phyloP scores from a whole-genome alignment of 495 filamentous ascomycete species.

The Neurospora sp. region DNA sequence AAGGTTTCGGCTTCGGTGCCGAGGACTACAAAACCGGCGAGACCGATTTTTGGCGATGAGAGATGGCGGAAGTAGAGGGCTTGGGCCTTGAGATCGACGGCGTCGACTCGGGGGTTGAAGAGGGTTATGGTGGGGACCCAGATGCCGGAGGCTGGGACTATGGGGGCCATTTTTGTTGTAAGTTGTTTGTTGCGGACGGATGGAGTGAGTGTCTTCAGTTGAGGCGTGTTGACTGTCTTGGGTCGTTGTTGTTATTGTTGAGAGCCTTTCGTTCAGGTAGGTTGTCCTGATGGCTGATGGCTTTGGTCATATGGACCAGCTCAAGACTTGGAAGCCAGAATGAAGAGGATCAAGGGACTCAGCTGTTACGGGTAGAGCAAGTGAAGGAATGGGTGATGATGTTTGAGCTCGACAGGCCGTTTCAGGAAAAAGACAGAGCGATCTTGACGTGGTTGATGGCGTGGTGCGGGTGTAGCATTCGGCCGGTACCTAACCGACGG shows the following conservation, averaged over 20 bases:
- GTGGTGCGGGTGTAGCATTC: neutral
- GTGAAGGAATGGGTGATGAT: neutral
- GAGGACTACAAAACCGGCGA: conserved; percentile 50
- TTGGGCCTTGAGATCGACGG: conserved; percentile 38
- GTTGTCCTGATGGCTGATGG: neutral
- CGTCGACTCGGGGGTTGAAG: conserved; percentile 45
- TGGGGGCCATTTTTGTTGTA: conserved; percentile 6
- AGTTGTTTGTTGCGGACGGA: neutral
- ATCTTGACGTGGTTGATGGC: neutral
- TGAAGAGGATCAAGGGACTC: neutral
- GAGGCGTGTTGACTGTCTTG: neutral
- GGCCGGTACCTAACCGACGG: neutral
- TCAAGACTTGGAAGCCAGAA: neutral
- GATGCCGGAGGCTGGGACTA: conserved; percentile 31
- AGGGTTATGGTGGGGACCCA: conserved; percentile 41
- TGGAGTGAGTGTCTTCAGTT: neutral
- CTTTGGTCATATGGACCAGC: neutral
- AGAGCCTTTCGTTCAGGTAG: neutral
- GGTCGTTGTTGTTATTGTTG: neutral
- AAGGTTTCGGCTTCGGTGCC: conserved; percentile 61
- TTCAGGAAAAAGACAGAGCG: neutral
- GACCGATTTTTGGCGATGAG: conserved; percentile 31
- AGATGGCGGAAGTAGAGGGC: conserved; percentile 48
- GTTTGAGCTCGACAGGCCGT: neutral
- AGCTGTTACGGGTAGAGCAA: neutral